Percentiles rank a stretch among this genome's conserved stretches.
These are phyloP conservation scores for Wickerhamiella vanderwaltii DNA, from an alignment of 805 yeast genomes.

Conservation along the genomic window DNA sequence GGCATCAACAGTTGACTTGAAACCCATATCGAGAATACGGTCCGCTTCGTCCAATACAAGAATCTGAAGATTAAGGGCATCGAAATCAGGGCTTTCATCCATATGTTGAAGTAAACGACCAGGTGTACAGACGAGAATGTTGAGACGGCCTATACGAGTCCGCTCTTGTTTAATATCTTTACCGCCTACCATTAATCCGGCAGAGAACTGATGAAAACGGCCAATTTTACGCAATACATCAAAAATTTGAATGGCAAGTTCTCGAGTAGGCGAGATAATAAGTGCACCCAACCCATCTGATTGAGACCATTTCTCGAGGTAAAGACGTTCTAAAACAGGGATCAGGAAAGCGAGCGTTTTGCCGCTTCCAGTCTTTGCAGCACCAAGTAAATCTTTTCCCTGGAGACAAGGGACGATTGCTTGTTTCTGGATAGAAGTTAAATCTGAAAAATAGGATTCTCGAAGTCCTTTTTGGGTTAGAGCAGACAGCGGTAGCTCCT, in stretches of 20 bases:
- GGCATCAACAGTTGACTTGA: constrained; percentile 68
- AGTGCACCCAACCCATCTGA: constrained; percentile 82
- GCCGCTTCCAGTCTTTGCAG: constrained; percentile 87
- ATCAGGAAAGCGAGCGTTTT: constrained; percentile 78
- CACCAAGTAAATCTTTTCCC: constrained; percentile 70
- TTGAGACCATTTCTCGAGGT: constrained; percentile 63
- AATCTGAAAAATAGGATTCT: constrained; percentile 60
- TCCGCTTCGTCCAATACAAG: constrained; percentile 87
- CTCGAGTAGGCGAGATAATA: constrained; percentile 85
- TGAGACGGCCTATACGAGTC: constrained; percentile 66
- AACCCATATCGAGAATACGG: constrained; percentile 87
- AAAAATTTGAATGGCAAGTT: constrained; percentile 78
- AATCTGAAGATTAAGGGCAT: constrained; percentile 59
- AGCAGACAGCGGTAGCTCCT: constrained; percentile 63
- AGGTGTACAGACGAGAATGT: constrained; percentile 82
- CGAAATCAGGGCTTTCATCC: constrained; percentile 78
- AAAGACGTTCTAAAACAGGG: constrained; percentile 54
- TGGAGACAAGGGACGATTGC: constrained; percentile 66
- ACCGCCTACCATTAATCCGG: constrained; percentile 89
- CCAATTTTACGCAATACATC: constrained; percentile 81
- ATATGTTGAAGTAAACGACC: constrained; percentile 82
- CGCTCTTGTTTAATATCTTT: constrained; percentile 73
- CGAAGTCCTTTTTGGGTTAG: constrained; percentile 59
- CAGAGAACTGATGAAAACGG: constrained; percentile 58
- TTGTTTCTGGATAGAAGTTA: constrained; percentile 79